phyloP scores from a whole-genome alignment of 805 yeast genomes.

The Wickerhamiella dianesei region DNA sequence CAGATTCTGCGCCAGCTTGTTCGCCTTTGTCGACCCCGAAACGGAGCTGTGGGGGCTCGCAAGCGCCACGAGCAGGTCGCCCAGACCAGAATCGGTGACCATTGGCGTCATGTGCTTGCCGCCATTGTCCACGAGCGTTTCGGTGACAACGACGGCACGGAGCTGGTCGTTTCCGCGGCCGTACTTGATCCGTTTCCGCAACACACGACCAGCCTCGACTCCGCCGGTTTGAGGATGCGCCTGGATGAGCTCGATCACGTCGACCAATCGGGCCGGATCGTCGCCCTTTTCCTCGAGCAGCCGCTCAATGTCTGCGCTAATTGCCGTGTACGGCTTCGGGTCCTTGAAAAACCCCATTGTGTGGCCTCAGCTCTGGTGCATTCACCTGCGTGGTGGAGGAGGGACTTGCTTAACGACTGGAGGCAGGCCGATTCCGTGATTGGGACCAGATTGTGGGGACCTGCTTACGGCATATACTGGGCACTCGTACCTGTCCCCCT shows the following conservation, averaged over 20 bases:
- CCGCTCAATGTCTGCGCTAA: conserved; percentile 28
- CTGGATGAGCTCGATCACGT: conserved; percentile 41
- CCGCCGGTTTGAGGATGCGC: conserved; percentile 29
- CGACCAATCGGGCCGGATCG: conserved; percentile 39
- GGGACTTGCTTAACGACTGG: too few relatives aligned
- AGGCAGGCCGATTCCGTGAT: too few relatives aligned
- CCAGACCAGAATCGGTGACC: conserved; percentile 16
- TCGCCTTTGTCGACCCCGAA: conserved; percentile 26
- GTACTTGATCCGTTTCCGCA: conserved; percentile 78
- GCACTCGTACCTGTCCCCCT: background rate
- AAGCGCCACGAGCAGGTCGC: conserved; percentile 33
- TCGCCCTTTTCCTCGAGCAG: conserved; percentile 25
- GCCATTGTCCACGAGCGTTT: conserved; percentile 46
- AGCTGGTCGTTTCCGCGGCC: conserved; percentile 55
- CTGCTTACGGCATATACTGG: background rate
- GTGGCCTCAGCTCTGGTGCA: too few relatives aligned
- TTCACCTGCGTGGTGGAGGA: background rate
- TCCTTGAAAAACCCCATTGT: conserved; percentile 20
- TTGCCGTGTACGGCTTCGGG: conserved; percentile 33
- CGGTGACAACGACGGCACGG: conserved; percentile 53
- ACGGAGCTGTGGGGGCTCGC: conserved; percentile 27
- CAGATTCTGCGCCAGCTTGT: conserved; percentile 35
- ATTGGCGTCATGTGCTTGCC: conserved; percentile 15
- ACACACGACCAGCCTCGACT: conserved; percentile 78
- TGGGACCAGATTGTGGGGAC: background rate